A percentile compares a stretch with the other conserved stretches of the same genome.
Conservation (phyloP, 352 stramenopile genomes). For the Thraustochytrium sp. region DNA sequence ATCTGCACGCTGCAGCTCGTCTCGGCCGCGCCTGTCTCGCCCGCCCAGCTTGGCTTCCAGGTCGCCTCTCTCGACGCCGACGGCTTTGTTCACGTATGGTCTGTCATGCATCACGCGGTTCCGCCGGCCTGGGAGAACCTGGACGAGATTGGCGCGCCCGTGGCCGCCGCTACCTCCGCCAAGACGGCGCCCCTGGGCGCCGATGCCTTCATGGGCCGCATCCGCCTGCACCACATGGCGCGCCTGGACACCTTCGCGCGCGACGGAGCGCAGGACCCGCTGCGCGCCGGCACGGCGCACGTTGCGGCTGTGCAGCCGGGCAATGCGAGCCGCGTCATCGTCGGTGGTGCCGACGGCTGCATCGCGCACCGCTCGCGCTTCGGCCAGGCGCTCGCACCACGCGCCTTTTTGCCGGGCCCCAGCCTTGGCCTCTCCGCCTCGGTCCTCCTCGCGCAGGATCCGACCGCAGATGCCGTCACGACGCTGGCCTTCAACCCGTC, state of each 20-base stretch:
- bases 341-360: neutral
- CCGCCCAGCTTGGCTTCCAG: neutral
- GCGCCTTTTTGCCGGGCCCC: neutral
- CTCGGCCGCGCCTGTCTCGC: neutral
- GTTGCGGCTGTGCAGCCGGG: neutral
- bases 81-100: neutral
- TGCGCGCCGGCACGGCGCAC: neutral
- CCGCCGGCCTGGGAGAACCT: neutral
- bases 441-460: neutral
- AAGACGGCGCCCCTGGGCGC: neutral
- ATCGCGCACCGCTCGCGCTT: neutral
- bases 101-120: neutral
- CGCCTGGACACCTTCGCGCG: neutral
- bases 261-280: neutral
- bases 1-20: neutral
- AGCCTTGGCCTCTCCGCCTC: neutral
- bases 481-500: neutral
- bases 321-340: neutral
- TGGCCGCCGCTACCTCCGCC: neutral
- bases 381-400: neutral
- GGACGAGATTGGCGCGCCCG: neutral
- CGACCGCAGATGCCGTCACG: neutral
- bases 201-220: neutral
- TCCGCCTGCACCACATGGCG: neutral
- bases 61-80: neutral